Conservation (phyloP, 176 grass and related monocot genomes). For the Saccharum spontaneum region DNA sequence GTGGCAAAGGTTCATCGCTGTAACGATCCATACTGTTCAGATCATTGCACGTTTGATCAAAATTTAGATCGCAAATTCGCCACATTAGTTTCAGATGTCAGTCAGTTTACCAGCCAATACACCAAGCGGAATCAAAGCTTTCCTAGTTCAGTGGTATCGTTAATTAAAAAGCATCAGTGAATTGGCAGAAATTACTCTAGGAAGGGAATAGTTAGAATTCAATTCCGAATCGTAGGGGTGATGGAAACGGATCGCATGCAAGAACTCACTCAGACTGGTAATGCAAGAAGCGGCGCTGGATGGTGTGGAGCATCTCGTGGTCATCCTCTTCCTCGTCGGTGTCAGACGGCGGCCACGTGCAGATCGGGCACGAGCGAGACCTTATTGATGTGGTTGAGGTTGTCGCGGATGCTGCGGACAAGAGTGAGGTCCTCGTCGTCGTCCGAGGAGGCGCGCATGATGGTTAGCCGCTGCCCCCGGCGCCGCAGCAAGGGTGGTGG, state of each 20-base stretch:
- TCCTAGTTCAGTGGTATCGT: background rate
- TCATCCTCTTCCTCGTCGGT: conserved; percentile 74
- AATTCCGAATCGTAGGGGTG: background rate
- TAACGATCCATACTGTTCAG: background rate
- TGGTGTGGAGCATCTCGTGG: conserved; percentile 71
- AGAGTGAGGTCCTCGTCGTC: conserved; percentile 54
- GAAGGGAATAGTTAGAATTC: background rate
- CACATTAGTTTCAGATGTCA: background rate
- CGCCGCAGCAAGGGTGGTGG: background rate
- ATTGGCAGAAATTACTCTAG: background rate
- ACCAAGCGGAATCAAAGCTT: background rate
- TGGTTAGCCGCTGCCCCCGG: background rate
- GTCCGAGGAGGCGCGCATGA: conserved; percentile 28
- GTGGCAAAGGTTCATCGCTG: background rate
- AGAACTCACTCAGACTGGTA: conserved; percentile 62
- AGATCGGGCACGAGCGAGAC: conserved; percentile 42
- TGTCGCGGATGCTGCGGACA: conserved; percentile 63
- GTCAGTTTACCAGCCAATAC: background rate
- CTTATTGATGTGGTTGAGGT: conserved; percentile 41
- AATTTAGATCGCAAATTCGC: background rate
- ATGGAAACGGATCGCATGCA: background rate
- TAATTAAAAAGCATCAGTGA: background rate
- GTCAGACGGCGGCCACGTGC: conserved; percentile 32
- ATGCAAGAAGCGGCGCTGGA: conserved; percentile 76
- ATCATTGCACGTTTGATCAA: background rate